Conservation (phyloP, 1,284 basidiomycete genomes). For the Thecaphora thlaspeos region DNA sequence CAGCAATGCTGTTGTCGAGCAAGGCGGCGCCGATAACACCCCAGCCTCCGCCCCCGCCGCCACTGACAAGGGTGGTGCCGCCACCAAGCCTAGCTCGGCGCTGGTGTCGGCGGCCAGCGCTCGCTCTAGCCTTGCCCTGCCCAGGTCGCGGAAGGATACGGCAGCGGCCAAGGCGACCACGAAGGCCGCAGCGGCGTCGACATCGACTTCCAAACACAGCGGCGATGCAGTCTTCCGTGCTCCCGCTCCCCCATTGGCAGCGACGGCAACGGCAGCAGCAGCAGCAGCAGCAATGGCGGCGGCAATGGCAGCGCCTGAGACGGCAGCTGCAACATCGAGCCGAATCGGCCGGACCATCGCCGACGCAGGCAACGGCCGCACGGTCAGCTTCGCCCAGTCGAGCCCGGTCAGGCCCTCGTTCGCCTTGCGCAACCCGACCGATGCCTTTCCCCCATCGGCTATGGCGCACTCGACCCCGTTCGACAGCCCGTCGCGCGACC, state of each 20-base stretch:
- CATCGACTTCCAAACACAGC: conserved; percentile 6
- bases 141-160: no score
- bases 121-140: no score
- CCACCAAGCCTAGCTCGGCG: no score
- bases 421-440: conserved; percentile 13
- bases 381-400: conserved; percentile 35
- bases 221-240: not conserved
- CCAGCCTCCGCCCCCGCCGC: no score
- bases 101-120: no score
- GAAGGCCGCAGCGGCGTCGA: not conserved
- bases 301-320: not conserved
- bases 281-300: conserved; percentile 2
- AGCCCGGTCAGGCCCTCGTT: conserved; percentile 33
- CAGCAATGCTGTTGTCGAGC: no score
- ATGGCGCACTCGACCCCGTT: conserved; percentile 3
- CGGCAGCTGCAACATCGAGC: no score
- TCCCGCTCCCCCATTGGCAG: not conserved
- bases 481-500: conserved; percentile 26
- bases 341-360: not conserved
- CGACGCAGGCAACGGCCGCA: conserved; percentile 5
- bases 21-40: no score
- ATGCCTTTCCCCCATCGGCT: conserved; percentile 9
- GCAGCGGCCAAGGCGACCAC: no score
- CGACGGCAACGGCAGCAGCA: not conserved
- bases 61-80: no score